phyloP scores from a whole-genome alignment of 805 yeast genomes.

The Saccharomycopsis amapae region DNA sequence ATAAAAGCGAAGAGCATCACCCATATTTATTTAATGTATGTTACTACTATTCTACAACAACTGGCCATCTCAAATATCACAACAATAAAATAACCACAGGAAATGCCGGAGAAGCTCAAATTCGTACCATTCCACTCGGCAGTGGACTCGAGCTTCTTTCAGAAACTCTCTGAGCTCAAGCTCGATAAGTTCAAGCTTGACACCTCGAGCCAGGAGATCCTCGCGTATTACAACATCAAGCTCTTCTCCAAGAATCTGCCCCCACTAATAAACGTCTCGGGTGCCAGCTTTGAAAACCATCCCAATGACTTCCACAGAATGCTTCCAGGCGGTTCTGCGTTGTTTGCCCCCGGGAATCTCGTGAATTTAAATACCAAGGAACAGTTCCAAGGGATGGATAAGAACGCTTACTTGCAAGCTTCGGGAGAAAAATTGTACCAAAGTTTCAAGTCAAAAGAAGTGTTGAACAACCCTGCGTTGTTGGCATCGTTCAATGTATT shows the following conservation, averaged over 20 bases:
- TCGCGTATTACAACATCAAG: conserved; percentile 27
- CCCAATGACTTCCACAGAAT: conserved; percentile 12
- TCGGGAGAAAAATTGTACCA: conserved; percentile 30
- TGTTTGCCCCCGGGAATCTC: conserved; percentile 35
- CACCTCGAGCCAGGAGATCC: conserved; percentile 37
- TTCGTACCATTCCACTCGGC: conserved; percentile 58
- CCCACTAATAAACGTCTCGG: conserved; percentile 28
- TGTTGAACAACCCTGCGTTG: conserved; percentile 34
- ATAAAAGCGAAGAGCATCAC: too few relatives aligned
- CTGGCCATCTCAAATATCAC: not conserved
- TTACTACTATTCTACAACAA: too few relatives aligned
- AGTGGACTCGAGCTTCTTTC: conserved; percentile 83
- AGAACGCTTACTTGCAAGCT: conserved; percentile 45
- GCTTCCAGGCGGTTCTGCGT: conserved; percentile 23
- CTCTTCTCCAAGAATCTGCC: conserved; percentile 28
- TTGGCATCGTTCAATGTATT: conserved; percentile 44
- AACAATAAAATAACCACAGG: not conserved
- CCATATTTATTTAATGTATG: too few relatives aligned
- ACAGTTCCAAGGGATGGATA: conserved; percentile 68
- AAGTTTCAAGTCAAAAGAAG: conserved; percentile 30
- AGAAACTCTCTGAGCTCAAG: conserved; percentile 63
- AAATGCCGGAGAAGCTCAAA: conserved; percentile 24
- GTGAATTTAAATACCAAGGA: conserved; percentile 77
- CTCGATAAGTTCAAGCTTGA: conserved; percentile 66
- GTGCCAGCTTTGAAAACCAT: conserved; percentile 29